A percentile compares a stretch with the other conserved stretches of the same genome.
phyloP scores from a whole-genome alignment of 495 filamentous ascomycete genomes.

The Bathelium albidoporum region DNA sequence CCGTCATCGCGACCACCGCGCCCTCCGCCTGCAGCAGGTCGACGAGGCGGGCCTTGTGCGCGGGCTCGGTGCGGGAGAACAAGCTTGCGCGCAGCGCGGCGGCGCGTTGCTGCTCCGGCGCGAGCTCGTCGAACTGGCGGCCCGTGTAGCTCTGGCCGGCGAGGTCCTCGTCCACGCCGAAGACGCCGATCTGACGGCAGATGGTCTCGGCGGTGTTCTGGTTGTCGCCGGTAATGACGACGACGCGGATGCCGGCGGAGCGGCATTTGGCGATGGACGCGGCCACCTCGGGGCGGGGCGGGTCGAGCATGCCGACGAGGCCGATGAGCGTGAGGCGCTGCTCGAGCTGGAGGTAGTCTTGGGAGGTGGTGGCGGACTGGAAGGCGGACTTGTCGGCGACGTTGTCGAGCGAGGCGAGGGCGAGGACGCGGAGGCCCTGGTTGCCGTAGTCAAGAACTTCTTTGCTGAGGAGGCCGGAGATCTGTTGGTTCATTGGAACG shows the following conservation, averaged over 20 bases:
- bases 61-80: conserved; percentile 94
- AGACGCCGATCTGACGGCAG: conserved; percentile 93
- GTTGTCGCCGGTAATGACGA: conserved; percentile 98
- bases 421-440: conserved; percentile 87
- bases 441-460: conserved; percentile 86
- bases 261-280: conserved; percentile 79
- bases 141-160: conserved; percentile 91
- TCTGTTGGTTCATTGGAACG: conserved; percentile 55
- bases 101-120: conserved; percentile 63
- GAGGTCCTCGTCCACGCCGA: conserved; percentile 70
- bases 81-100: conserved; percentile 79
- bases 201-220: conserved; percentile 96
- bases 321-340: conserved; percentile 89
- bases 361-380: conserved; percentile 63
- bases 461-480: conserved; percentile 55
- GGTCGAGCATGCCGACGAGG: conserved; percentile 94
- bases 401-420: conserved; percentile 70
- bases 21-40: conserved; percentile 88
- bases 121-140: conserved; percentile 83
- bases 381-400: conserved; percentile 55
- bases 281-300: conserved; percentile 88
- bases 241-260: conserved; percentile 87
- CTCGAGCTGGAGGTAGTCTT: conserved; percentile 78
- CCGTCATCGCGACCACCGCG: conserved; percentile 98
- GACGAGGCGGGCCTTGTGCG: conserved; percentile 90